Conservation (phyloP, 2,329 filamentous ascomycete genomes). For the Claviceps humidiphila region DNA sequence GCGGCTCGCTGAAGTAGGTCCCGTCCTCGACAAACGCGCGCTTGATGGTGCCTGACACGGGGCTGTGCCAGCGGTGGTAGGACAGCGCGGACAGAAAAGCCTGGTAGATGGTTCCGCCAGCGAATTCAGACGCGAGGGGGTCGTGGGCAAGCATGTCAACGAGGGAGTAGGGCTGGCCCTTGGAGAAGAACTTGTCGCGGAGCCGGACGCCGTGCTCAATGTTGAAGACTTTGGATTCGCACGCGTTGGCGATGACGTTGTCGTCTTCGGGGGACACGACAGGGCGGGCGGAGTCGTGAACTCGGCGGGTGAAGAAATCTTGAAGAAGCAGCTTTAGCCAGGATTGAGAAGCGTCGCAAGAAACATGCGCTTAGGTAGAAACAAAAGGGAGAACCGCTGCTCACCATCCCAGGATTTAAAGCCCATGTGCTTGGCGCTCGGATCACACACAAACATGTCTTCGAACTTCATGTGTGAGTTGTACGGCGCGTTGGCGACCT, state of each 20-base stretch:
- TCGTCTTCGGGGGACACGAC: slow-evolving; percentile 42
- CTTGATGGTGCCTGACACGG: slow-evolving; percentile 47
- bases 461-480: slow-evolving; percentile 35
- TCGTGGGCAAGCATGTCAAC: slow-evolving; percentile 50
- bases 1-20: slow-evolving; percentile 53
- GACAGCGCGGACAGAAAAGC: slow-evolving; percentile 54
- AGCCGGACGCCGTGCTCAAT: slow-evolving; percentile 35
- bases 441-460: slow-evolving; percentile 48
- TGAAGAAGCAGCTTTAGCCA: not conserved
- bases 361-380: no score
- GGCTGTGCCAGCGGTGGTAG: slow-evolving; percentile 62
- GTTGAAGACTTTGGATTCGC: slow-evolving; percentile 48
- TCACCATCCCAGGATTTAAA: slow-evolving; percentile 53
- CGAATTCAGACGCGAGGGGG: slow-evolving; percentile 38
- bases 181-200: slow-evolving; percentile 54
- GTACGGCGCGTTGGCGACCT: slow-evolving; percentile 35
- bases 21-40: slow-evolving; percentile 47
- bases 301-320: slow-evolving; percentile 51
- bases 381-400: not conserved
- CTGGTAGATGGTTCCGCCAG: slow-evolving; percentile 54
- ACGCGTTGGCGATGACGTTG: slow-evolving; percentile 45
- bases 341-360: no score
- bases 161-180: slow-evolving; percentile 54
- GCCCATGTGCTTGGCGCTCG: slow-evolving; percentile 38
- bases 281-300: slow-evolving; percentile 41